Evolutionary conservation across 345 rosid species (phyloP).

Genomic region (Hirschfeldia incana): DNA sequence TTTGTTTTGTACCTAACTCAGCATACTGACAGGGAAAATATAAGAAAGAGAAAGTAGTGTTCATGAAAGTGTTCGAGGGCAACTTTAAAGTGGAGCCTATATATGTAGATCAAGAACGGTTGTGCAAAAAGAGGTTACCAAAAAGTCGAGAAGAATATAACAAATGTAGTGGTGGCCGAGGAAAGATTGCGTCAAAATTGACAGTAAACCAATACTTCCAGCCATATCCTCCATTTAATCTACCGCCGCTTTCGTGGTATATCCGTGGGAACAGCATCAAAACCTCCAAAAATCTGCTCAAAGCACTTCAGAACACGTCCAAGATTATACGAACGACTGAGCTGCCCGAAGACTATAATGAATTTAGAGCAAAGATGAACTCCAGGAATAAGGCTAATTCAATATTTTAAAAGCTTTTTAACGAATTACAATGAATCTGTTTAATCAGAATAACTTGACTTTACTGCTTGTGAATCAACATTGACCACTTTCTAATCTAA

Average conservation of each 20-base stretch:
- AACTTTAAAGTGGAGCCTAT: constrained; percentile 63
- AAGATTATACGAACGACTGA: not conserved
- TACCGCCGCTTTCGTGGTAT: constrained; percentile 85
- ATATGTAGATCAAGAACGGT: constrained; percentile 55
- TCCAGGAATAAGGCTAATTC: not conserved
- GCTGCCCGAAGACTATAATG: not conserved
- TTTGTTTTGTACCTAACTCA: not conserved
- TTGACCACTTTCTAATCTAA: not conserved
- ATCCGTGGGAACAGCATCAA: constrained; percentile 63
- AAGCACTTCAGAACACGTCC: not conserved
- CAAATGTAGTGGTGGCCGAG: constrained; percentile 62
- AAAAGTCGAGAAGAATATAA: constrained; percentile 61
- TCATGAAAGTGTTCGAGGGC: constrained; percentile 78
- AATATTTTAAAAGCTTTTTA: not conserved
- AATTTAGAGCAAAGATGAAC: not conserved
- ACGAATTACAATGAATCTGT: not conserved
- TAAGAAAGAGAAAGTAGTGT: constrained; percentile 60
- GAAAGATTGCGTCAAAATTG: constrained; percentile 70
- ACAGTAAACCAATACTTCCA: constrained; percentile 71
- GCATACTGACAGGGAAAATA: constrained; percentile 51
- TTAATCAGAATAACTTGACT: not conserved
- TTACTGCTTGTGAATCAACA: not conserved
- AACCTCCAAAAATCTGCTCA: constrained; percentile 56
- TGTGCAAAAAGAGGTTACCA: constrained; percentile 58
- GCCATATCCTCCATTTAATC: constrained; percentile 57